These are phyloP conservation scores for Trichoderma orchidacearum DNA, from an alignment of 495 filamentous ascomycete genomes.

Conservation along the genomic window DNA sequence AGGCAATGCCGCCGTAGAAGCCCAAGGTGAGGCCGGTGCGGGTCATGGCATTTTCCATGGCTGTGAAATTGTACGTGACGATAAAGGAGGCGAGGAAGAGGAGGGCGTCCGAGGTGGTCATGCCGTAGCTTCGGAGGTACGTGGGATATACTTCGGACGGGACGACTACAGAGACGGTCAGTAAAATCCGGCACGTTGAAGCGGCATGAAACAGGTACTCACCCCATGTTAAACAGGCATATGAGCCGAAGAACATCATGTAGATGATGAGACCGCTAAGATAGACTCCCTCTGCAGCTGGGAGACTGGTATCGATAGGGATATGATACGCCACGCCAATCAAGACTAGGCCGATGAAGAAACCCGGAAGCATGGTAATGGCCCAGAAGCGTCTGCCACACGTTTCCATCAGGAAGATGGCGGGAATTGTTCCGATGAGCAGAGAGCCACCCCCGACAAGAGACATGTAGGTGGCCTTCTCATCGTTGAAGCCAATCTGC, in stretches of 20 bases:
- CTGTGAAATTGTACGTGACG: constrained; percentile 51
- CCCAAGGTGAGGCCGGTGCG: constrained; percentile 44
- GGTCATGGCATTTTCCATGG: constrained; percentile 33
- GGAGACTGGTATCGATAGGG: constrained; percentile 21
- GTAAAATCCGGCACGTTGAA: neutral
- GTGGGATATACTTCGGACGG: constrained; percentile 66
- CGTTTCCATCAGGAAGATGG: constrained; percentile 64
- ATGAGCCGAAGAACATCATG: constrained; percentile 49
- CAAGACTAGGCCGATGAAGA: constrained; percentile 56
- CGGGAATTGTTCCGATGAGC: constrained; percentile 56
- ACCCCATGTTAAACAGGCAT: constrained; percentile 48
- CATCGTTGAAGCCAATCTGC: constrained; percentile 39
- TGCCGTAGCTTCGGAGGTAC: constrained; percentile 50
- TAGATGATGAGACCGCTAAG: constrained; percentile 55
- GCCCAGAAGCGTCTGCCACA: constrained; percentile 61
- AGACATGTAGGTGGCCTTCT: constrained; percentile 44
- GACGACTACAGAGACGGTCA: constrained; percentile 30
- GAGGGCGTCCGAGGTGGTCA: constrained; percentile 50
- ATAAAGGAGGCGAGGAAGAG: constrained; percentile 52
- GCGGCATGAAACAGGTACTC: too few species aligned
- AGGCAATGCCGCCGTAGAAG: constrained; percentile 57
- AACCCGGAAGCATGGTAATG: constrained; percentile 47
- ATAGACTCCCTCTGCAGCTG: constrained; percentile 37
- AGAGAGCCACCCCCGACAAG: constrained; percentile 47
- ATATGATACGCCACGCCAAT: constrained; percentile 70